Evolutionary conservation across 495 filamentous ascomycete genomes (phyloP).

Genomic region (Tuber brumale): DNA sequence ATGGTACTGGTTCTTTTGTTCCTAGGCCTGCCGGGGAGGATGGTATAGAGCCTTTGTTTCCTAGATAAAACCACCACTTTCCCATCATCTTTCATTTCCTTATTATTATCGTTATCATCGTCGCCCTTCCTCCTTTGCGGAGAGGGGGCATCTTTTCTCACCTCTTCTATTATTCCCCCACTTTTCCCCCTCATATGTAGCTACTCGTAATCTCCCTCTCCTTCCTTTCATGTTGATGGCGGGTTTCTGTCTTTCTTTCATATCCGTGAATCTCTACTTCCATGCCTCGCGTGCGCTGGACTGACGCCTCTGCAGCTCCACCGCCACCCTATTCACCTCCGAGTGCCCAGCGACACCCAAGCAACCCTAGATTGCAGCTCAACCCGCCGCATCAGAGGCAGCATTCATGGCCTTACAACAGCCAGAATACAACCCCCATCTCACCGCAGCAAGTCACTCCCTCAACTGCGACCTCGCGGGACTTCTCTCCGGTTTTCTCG

Average conservation of each 20-base stretch:
- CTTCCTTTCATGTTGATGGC: background rate
- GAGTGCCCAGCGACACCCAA: conserved; percentile 25
- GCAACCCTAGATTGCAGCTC: conserved; percentile 33
- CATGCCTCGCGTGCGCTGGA: conserved; percentile 11
- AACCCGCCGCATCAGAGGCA: conserved; percentile 34
- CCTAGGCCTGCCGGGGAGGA: conserved; percentile 35
- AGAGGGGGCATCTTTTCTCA: background rate
- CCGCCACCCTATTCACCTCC: conserved; percentile 39
- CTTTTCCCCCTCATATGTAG: background rate
- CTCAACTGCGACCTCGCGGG: conserved; percentile 27
- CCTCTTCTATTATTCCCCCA: conserved; percentile 14
- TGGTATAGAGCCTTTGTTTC: conserved; percentile 36
- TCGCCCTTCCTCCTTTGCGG: conserved; percentile 10
- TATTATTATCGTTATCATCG: conserved; percentile 15
- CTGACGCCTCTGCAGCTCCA: conserved; percentile 30
- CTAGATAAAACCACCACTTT: conserved; percentile 21
- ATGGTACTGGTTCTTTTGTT: conserved; percentile 37
- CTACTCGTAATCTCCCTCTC: background rate
- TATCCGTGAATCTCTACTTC: conserved; percentile 16
- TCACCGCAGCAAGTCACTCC: conserved; percentile 36
- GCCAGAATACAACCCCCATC: conserved; percentile 25
- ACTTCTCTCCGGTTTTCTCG: conserved; percentile 33
- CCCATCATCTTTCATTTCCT: background rate
- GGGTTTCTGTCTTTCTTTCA: conserved; percentile 10
- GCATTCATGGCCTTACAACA: conserved; percentile 34